Evolutionary conservation across 768 basidiomycete species (phyloP).

Genomic region (Rhizopogon vesiculosus): DNA sequence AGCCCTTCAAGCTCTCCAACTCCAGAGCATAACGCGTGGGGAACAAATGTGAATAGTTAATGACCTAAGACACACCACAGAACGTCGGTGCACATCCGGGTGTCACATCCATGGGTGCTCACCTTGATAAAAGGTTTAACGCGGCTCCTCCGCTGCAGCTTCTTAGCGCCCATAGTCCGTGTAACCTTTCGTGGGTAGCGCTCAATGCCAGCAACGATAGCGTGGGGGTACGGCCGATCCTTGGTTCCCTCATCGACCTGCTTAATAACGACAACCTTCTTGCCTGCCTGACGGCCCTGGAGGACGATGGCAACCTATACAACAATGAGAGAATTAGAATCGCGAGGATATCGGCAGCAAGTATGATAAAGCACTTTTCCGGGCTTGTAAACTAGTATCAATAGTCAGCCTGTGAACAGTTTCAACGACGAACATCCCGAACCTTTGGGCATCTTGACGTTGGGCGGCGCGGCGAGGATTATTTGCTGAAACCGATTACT

Average conservation of each 20-base stretch:
- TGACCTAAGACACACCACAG: conserved; percentile 41
- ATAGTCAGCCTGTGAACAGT: conserved; percentile 10
- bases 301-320: conserved; percentile 90
- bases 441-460: conserved; percentile 42
- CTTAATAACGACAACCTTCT: conserved; percentile 99
- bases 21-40: conserved; percentile 98
- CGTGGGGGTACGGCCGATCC: conserved; percentile 94
- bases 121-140: conserved; percentile 99
- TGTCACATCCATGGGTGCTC: conserved; percentile 13
- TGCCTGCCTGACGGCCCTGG: conserved; percentile 98
- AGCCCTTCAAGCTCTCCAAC: conserved; percentile 89
- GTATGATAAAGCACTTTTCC: conserved; percentile 63
- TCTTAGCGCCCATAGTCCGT: conserved; percentile 96
- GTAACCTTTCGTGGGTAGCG: conserved; percentile 98
- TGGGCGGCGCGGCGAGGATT: conserved; percentile 23
- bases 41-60: conserved; percentile 99
- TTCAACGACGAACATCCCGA: conserved; percentile 5
- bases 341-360: not conserved
- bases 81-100: not conserved
- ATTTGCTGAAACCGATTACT: conserved; percentile 13
- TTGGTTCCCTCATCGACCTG: conserved; percentile 96
- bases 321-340: not conserved
- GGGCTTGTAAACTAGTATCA: conserved; percentile 78
- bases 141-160: conserved; percentile 86
- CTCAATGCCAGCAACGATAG: conserved; percentile 97